A percentile compares a stretch with the other conserved stretches of the same genome.
Evolutionary conservation across 1,139 yeast species (phyloP).

Genomic region (Magnusiomyces sp.): DNA sequence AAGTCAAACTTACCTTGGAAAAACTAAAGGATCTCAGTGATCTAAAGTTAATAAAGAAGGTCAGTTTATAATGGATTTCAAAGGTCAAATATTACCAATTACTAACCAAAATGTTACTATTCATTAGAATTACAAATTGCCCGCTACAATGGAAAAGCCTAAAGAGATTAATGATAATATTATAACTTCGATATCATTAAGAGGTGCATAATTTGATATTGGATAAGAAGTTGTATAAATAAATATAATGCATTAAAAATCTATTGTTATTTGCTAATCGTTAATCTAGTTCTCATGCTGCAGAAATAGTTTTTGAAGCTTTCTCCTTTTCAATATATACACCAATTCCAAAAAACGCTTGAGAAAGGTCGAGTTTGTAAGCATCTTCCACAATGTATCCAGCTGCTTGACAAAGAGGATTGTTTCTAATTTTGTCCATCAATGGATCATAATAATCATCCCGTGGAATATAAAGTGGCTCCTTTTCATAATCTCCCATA

Average conservation of each 20-base stretch:
- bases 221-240: not conserved
- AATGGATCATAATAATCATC: slow-evolving; percentile 55
- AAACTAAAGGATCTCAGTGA: not conserved
- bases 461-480: slow-evolving; percentile 39
- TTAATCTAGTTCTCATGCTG: not conserved
- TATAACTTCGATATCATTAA: slow-evolving; percentile 1
- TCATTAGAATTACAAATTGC: slow-evolving; percentile 2
- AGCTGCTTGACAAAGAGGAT: slow-evolving; percentile 69
- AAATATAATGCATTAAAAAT: too few species aligned
- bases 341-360: slow-evolving; percentile 84
- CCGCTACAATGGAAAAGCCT: not conserved
- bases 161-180: not conserved
- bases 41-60: not conserved
- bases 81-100: not conserved
- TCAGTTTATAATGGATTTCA: not conserved
- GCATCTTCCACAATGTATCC: slow-evolving; percentile 72
- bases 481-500: slow-evolving; percentile 70
- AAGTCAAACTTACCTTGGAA: not conserved
- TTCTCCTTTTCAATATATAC: slow-evolving; percentile 70
- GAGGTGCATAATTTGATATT: slow-evolving; percentile 1
- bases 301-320: slow-evolving; percentile 7
- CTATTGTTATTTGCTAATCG: not conserved
- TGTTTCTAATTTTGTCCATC: slow-evolving; percentile 47
- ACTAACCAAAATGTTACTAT: not conserved
- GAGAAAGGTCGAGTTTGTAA: slow-evolving; percentile 69